Evolutionary conservation across 345 rosid genomes (phyloP).

Genomic region (Salix koriyanagi): DNA sequence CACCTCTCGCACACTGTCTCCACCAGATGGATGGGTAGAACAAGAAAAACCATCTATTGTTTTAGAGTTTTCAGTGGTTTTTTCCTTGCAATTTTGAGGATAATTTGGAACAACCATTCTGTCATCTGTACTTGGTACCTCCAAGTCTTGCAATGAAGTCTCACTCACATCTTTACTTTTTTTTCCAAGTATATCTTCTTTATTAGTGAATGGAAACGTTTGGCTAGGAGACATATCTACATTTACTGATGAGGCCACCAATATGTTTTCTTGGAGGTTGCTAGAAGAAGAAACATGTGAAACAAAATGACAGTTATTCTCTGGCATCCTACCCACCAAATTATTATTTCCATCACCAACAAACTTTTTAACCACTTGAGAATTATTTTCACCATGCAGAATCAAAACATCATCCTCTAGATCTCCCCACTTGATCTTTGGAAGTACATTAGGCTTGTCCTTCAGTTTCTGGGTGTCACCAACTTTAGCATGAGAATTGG

Average conservation of each 20-base stretch:
- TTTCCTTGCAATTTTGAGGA: slow-evolving; percentile 26
- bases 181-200: slow-evolving; percentile 25
- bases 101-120: slow-evolving; percentile 16
- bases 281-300: slow-evolving; percentile 20
- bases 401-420: slow-evolving; percentile 46
- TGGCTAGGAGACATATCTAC: slow-evolving; percentile 11
- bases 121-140: slow-evolving; percentile 13
- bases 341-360: slow-evolving; percentile 26
- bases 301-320: slow-evolving; percentile 17
- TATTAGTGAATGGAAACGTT: slow-evolving; percentile 15
- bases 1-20: slow-evolving; percentile 19
- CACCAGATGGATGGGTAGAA: slow-evolving; percentile 22
- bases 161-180: slow-evolving; percentile 23
- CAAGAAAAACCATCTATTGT: slow-evolving; percentile 8
- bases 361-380: slow-evolving; percentile 33
- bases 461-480: slow-evolving; percentile 17
- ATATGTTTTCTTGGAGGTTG: slow-evolving; percentile 14
- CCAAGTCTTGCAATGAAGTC: slow-evolving; percentile 22
- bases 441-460: slow-evolving; percentile 28
- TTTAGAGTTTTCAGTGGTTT: slow-evolving; percentile 18
- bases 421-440: slow-evolving; percentile 59
- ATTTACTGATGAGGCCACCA: slow-evolving; percentile 15
- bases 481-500: slow-evolving; percentile 19
- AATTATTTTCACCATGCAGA: slow-evolving; percentile 24
- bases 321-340: slow-evolving; percentile 25